Conservation (phyloP, 2,329 filamentous ascomycete genomes). For the Graphilbum ipis-grandicollis region DNA sequence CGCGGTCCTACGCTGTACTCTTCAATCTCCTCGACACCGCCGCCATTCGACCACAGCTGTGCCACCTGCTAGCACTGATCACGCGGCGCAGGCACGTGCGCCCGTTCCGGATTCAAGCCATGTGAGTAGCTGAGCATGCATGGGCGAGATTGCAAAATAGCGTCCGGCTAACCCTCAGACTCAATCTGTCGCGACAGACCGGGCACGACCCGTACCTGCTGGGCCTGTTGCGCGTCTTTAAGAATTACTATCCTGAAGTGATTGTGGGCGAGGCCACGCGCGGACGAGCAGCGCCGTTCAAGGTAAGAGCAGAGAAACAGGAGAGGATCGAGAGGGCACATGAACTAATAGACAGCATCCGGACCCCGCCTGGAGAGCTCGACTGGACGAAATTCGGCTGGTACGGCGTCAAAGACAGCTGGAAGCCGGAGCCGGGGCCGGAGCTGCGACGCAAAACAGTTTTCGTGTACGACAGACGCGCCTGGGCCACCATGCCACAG, state of each 20-base stretch:
- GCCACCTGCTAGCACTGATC: constrained; percentile 62
- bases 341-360: constrained; percentile 34
- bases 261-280: constrained; percentile 53
- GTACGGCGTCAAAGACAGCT: constrained; percentile 30
- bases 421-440: constrained; percentile 14
- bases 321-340: not conserved
- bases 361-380: constrained; percentile 56
- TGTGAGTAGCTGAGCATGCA: too few species aligned
- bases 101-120: constrained; percentile 63
- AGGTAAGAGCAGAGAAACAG: constrained; percentile 21
- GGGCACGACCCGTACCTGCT: constrained; percentile 60
- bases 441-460: constrained; percentile 23
- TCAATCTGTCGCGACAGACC: constrained; percentile 38
- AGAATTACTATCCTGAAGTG: constrained; percentile 82
- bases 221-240: constrained; percentile 65
- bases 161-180: constrained; percentile 17
- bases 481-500: constrained; percentile 10
- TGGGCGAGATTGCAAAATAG: too few species aligned
- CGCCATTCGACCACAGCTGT: constrained; percentile 48
- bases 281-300: constrained; percentile 44
- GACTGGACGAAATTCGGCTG: constrained; percentile 50
- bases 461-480: constrained; percentile 42
- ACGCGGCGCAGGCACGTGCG: constrained; percentile 71
- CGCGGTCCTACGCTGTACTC: constrained; percentile 54
- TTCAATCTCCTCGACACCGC: constrained; percentile 74